Evolutionary conservation across 2,329 filamentous ascomycete genomes (phyloP), one percentile per base, ranked within the genome.

Genomic region (Byssochlamys sp.): DNA sequence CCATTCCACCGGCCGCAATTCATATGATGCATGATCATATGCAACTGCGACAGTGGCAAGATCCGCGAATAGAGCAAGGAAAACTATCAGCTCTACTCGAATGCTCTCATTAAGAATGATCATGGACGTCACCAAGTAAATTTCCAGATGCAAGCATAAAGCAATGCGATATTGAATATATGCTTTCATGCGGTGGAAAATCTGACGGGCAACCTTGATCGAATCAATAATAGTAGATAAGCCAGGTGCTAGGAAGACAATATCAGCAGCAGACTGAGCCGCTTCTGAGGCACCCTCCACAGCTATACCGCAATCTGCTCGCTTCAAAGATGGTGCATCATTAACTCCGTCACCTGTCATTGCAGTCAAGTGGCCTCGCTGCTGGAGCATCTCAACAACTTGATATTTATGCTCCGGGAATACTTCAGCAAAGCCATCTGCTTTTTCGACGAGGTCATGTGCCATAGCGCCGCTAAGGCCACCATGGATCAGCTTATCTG

Each of bases 1-100:
- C 88, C 88, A 91, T 75, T 90, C 87, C 62, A 90, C 88, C 1
- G 88, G 88, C 24, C 87, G 84, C 58, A 81, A 79, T 70, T 91
- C 88, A 63, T 85, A 89, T 68, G 89, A 85, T n/a, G 88, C 87
- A 71, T 90, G 88, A 68, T 91, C 88, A 75, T 90, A 90, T n/a
- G 88, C 88, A 49, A 90, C 85, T 53, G 88, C 88, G 60, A 91
- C 87, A 55, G 88, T 91, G 57, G 88, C 88, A 72, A 91, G 77
- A 80, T 91, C 88, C 60, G 88, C 87, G 73, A 91, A 91, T 5
- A 91, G 78, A 58, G 88, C 88, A 62, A 91, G 81, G 79, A 90
- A 91, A 72, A 90, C 88, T 65, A 91, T 84, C 25, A 91, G 81
- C 64, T 90, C 85, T 57, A 83, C 84, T 57, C 83, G 81, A 69